phyloP scores from a whole-genome alignment of 2,329 filamentous ascomycete genomes.

The Penicillium sp. region DNA sequence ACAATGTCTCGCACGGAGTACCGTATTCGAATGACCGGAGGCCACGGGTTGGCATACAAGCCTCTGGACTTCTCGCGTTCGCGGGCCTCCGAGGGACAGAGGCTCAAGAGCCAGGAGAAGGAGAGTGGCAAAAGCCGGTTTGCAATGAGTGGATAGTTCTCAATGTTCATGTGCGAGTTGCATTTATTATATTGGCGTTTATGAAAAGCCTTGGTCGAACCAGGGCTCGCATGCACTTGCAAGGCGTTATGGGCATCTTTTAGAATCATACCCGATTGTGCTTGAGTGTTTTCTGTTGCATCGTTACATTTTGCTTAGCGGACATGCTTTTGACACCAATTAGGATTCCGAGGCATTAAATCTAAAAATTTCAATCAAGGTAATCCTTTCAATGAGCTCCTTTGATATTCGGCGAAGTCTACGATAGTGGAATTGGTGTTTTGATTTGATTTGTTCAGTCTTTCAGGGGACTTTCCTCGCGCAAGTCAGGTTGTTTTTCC shows the following conservation, averaged over 20 bases:
- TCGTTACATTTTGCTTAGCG: no score
- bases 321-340: no score
- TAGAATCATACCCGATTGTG: slow-evolving; percentile 8
- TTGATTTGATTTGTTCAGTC: no score
- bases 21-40: slow-evolving; percentile 39
- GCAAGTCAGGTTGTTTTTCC: no score
- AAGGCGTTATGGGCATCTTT: slow-evolving; percentile 8
- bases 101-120: slow-evolving; percentile 10
- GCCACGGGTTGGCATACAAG: slow-evolving; percentile 39
- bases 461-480: no score
- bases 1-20: slow-evolving; percentile 41
- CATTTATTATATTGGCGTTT: slow-evolving; percentile 6
- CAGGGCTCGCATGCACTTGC: neutral
- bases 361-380: no score
- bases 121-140: slow-evolving; percentile 5
- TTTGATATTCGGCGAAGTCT: no score
- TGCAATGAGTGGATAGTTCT: slow-evolving; percentile 2
- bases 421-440: no score
- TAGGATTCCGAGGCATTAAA: no score
- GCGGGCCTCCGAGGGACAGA: no score
- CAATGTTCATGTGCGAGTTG: neutral
- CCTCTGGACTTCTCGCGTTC: slow-evolving; percentile 28
- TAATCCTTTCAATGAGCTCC: no score
- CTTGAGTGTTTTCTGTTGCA: no score
- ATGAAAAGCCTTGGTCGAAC: neutral